Evolutionary conservation across 306 rosid genomes (phyloP).

Genomic region (Lagenaria siceraria): DNA sequence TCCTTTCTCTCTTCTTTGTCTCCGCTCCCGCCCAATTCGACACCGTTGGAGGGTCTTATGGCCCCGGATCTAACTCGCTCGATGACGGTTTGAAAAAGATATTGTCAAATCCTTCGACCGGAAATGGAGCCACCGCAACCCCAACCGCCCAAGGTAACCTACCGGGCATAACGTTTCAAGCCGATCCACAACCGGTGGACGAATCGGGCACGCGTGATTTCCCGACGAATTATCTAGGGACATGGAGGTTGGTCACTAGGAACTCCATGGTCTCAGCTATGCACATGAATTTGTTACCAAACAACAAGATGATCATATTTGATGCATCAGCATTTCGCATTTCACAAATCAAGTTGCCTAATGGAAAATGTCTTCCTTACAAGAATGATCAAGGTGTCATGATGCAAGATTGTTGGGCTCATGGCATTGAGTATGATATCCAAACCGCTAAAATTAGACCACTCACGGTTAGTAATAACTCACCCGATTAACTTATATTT

Average conservation of each 20-base stretch:
- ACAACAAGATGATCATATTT: constrained; percentile 36
- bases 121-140: no score
- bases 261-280: constrained; percentile 61
- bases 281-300: constrained; percentile 66
- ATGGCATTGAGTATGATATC: constrained; percentile 44
- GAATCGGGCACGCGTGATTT: not conserved
- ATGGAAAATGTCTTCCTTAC: constrained; percentile 36
- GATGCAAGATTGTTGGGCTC: constrained; percentile 53
- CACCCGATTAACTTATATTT: not conserved
- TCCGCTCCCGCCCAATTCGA: not conserved
- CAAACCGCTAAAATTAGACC: constrained; percentile 38
- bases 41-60: not conserved
- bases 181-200: not conserved
- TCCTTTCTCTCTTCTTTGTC: constrained; percentile 25
- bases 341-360: constrained; percentile 37
- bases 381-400: not conserved
- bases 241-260: constrained; percentile 24
- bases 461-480: constrained; percentile 38
- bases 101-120: not conserved
- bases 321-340: constrained; percentile 40
- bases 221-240: constrained; percentile 5
- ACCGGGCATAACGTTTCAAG: not conserved
- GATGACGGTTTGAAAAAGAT: not conserved
- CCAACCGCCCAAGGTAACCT: no score
- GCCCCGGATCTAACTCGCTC: not conserved